Evolutionary conservation across 495 filamentous ascomycete genomes (phyloP), one percentile per base, ranked within the genome.

Genomic region (Aspergillus carlsbadensis): DNA sequence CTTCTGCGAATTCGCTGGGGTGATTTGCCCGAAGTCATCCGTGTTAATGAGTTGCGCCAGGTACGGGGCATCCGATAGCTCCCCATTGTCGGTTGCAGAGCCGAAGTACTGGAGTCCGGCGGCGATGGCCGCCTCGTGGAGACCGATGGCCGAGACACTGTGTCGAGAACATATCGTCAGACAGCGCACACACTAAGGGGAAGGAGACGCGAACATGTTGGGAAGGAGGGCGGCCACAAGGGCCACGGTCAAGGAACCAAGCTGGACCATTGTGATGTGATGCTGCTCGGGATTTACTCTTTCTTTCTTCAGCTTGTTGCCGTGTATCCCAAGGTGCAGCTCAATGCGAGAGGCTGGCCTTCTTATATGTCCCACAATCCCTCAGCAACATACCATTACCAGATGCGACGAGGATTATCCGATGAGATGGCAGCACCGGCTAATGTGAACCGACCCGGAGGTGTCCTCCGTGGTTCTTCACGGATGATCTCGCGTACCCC

Each of bases 1-100:
- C 72, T 85, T 86, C 69, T 79, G 75, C 13, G 79, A 74, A 62
- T 87, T 87, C 22, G 76, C 82, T 0, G 82, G 82, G 0, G 82
- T 84, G 45, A 84, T 70, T 60, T 80, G 75, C 26, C 84, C 83
- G 54, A 85, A 84, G 61, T 86, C 82, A 18, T 66, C 65, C 33
- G 69, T 78, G 65, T 84, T 75, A 59, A 63, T 74, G 34, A 79
- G 61, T 21, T 69, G 63, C 6, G 65, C 58, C 13, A 73, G 52
- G 57, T 87, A 88, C 13, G 65, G 37, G 10, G 71, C 53, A 65
- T 87, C 81, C 17, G 63, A 76, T 50, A 81, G 65, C 61, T 79
- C 78, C 7, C 64, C 58, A 54, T 86, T 84, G 49, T 84, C 73
- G 18, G 82, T 83, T 0, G 79, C 81, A 10, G 79, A 78, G 40